phyloP scores from a whole-genome alignment of 2,329 filamentous ascomycete genomes.

The Fusarium pseudocircinatum region DNA sequence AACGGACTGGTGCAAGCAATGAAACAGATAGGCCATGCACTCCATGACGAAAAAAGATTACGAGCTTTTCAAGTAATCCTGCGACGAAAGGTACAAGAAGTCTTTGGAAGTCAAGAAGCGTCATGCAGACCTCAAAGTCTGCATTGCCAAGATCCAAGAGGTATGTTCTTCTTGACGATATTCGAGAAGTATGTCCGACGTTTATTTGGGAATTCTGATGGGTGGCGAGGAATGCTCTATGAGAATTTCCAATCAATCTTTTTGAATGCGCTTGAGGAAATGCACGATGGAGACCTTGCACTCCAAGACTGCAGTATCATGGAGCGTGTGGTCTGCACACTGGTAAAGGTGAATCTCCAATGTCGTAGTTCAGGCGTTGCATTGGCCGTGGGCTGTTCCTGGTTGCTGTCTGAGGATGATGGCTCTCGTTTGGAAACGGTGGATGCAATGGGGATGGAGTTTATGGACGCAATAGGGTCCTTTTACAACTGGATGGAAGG shows the following conservation, averaged over 20 bases:
- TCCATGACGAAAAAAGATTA: neutral
- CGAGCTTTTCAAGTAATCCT: neutral
- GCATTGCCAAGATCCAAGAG: neutral
- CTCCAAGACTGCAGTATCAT: fast-evolving
- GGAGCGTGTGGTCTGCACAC: fast-evolving
- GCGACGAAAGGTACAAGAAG: neutral
- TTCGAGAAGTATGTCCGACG: fast-evolving
- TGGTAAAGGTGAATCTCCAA: neutral
- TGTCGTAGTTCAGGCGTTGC: fast-evolving
- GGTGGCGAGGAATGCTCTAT: fast-evolving
- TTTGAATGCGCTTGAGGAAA: neutral
- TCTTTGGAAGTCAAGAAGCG: neutral
- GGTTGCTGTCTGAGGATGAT: fast-evolving
- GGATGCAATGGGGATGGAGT: fast-evolving
- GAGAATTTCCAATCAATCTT: neutral
- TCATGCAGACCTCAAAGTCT: neutral
- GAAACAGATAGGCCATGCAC: neutral
- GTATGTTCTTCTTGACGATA: neutral
- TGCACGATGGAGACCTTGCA: neutral
- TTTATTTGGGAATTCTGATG: neutral
- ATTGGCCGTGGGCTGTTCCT: neutral
- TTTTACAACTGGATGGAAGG: neutral
- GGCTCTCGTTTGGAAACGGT: neutral
- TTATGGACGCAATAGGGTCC: fast-evolving
- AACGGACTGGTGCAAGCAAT: neutral